Evolutionary conservation across 371 early-diverging fungal genomes (phyloP).

Genomic region (Rhizopus sp.): DNA sequence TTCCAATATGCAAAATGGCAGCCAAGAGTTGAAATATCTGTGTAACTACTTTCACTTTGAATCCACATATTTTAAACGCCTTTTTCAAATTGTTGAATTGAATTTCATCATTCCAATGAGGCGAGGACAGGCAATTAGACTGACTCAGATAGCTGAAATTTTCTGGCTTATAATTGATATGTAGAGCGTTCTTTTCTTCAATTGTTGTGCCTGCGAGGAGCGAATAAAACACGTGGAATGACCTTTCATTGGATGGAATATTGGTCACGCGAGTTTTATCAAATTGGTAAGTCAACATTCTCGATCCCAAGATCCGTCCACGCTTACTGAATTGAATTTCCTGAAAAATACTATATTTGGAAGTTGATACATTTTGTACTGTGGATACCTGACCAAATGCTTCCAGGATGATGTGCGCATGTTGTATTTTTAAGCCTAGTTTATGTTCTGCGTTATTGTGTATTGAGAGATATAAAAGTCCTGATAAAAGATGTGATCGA

Average conservation of each 20-base stretch:
- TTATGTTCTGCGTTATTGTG: conserved; percentile 74
- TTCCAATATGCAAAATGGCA: conserved; percentile 81
- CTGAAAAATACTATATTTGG: conserved; percentile 77
- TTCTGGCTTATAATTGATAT: conserved; percentile 44
- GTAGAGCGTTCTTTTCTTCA: conserved; percentile 48
- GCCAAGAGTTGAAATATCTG: conserved; percentile 72
- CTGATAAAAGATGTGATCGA: conserved; percentile 63
- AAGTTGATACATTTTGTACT: conserved; percentile 69
- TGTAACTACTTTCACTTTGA: conserved; percentile 72
- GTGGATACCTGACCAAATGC: conserved; percentile 80
- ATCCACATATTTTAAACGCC: conserved; percentile 75
- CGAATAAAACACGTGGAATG: conserved; percentile 91
- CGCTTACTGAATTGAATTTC: conserved; percentile 86
- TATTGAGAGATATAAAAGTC: conserved; percentile 70
- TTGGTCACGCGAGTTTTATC: conserved; percentile 79
- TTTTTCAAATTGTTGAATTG: conserved; percentile 69
- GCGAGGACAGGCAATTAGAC: conserved; percentile 21
- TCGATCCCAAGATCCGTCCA: conserved; percentile 86
- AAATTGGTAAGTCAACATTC: conserved; percentile 83
- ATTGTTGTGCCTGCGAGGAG: conserved; percentile 62
- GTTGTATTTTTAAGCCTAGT: conserved; percentile 70
- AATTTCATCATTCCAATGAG: conserved; percentile 50
- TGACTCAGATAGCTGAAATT: conserved; percentile 41
- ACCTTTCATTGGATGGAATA: conserved; percentile 59
- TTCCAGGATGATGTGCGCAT: conserved; percentile 68